Conservation (phyloP, 305 asterid species). For the Fraxinus sp. region DNA sequence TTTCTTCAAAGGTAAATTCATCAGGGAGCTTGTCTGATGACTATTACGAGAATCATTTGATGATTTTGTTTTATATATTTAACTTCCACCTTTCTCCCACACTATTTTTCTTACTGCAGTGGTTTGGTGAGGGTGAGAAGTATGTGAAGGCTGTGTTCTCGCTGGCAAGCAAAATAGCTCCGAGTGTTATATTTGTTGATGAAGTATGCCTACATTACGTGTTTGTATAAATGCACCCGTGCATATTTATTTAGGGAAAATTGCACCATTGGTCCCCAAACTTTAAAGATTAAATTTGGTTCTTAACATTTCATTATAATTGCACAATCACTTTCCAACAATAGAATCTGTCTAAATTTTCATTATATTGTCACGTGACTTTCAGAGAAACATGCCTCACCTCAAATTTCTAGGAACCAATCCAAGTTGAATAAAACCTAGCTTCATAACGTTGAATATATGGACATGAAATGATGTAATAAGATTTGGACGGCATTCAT, state of each 20-base stretch:
- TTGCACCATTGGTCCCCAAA: neutral
- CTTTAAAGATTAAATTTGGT: neutral
- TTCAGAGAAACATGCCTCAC: neutral
- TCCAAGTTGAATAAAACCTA: neutral
- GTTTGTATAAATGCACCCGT: neutral
- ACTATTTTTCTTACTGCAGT: conserved; percentile 21
- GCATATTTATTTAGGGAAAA: neutral
- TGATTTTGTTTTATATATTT: conserved; percentile 2
- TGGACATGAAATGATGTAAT: neutral
- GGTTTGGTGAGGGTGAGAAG: conserved; percentile 44
- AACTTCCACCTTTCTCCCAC: neutral
- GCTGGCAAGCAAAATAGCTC: conserved; percentile 39
- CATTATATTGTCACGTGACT: neutral
- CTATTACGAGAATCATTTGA: conserved; percentile 2
- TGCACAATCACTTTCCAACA: neutral
- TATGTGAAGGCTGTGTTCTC: conserved; percentile 38
- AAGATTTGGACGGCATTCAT: neutral
- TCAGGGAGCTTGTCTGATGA: conserved; percentile 2
- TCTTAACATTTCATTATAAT: neutral
- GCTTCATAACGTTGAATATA: neutral
- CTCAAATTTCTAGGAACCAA: neutral
- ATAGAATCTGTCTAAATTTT: neutral
- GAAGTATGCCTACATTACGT: conserved; percentile 23
- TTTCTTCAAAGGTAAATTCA: conserved; percentile 5
- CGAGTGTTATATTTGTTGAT: conserved; percentile 36